Evolutionary conservation across 495 filamentous ascomycete genomes (phyloP), one percentile per base, ranked within the genome.

Genomic region (Glonium stellatum): DNA sequence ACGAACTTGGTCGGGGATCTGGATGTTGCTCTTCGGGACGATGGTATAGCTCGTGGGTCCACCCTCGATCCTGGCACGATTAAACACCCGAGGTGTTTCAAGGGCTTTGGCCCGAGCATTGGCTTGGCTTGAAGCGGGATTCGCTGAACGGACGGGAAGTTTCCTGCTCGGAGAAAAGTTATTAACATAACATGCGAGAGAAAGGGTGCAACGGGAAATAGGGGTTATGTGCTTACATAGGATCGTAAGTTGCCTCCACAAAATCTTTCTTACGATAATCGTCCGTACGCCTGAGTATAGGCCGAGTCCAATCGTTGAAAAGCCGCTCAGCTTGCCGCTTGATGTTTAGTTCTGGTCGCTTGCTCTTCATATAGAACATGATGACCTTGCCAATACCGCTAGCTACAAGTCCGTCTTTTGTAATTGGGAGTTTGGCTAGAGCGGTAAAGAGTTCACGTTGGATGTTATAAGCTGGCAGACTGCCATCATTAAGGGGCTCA

Each of bases 341-440:
- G 80, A 99, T 96, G 55, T 78, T 78, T 5, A 82, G 74, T 74
- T 96, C 87, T 6, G 89, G 87, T 47, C 86, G 84, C 77, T 89
- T 92, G 79, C 87, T 92, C 74, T 92, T 90, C 39, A 90, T 97
- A 76, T 99, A 99, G 78, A 95, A 97, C 55, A 93, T 80, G 31
- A 95, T 84, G 31, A 99, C 88, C 69, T 96, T 97, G 66, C 95
- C 95, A 62, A 99, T 89, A 8, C 95, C 92, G 64, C 88, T 93
- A 64, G 89, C 89, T 39, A 92, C 80, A 48, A 99, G 79, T 5
- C 87, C 81, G 62, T 97, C 93, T 61, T 95, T 96, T 68, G 87
- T 86, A 67, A 97, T 89, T 12, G 89, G 88, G 0, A 99, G 80
- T 63, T 83, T 85, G 27, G 79, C 80, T 35, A 99, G 77, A 5